Percentiles rank a stretch among this genome's conserved stretches.
Conservation (phyloP, 2,329 filamentous ascomycete genomes). For the Diaporthe australafricana region DNA sequence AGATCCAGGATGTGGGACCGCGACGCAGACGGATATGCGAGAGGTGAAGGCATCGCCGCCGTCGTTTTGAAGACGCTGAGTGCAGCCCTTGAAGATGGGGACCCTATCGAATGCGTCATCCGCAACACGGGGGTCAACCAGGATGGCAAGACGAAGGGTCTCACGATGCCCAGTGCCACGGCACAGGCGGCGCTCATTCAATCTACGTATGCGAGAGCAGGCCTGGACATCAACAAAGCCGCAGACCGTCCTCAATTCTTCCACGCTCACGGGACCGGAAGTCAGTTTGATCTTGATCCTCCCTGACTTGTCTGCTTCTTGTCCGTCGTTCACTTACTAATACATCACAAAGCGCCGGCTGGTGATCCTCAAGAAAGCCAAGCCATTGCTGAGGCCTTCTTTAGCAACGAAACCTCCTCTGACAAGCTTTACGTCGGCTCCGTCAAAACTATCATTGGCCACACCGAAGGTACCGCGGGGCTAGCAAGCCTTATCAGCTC, state of each 20-base stretch:
- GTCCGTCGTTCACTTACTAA: too few relatives aligned
- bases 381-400: conserved; percentile 44
- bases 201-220: conserved; percentile 52
- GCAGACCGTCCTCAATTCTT: conserved; percentile 52
- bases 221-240: conserved; percentile 45
- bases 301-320: too few relatives aligned
- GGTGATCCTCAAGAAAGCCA: conserved; percentile 41
- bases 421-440: conserved; percentile 41
- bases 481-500: conserved; percentile 41
- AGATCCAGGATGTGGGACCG: conserved; percentile 57
- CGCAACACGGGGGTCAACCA: conserved; percentile 54
- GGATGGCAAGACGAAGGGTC: conserved; percentile 58
- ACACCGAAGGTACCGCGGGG: conserved; percentile 41
- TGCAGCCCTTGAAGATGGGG: conserved; percentile 58
- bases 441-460: conserved; percentile 43
- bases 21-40: conserved; percentile 61
- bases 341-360: too few relatives aligned
- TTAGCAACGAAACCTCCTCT: too few relatives aligned
- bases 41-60: conserved; percentile 61
- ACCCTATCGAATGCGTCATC: conserved; percentile 53
- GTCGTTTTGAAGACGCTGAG: conserved; percentile 59
- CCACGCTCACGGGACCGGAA: conserved; percentile 56
- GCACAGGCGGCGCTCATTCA: conserved; percentile 55
- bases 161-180: conserved; percentile 58
- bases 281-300: too few relatives aligned